These are phyloP conservation scores for Lagenaria siceraria DNA, from an alignment of 306 rosid species.

Conservation along the genomic window DNA sequence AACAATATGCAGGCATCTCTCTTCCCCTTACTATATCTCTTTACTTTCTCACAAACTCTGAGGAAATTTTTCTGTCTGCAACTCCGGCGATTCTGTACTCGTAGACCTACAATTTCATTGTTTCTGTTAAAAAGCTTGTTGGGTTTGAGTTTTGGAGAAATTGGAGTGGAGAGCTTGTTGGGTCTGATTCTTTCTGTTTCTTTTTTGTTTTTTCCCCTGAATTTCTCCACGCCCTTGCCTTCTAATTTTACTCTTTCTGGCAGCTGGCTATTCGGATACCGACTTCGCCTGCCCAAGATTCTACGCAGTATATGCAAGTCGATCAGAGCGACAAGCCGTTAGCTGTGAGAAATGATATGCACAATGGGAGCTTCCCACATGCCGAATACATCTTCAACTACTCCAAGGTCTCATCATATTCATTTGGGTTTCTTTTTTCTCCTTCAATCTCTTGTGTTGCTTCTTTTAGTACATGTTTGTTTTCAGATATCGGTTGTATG, in stretches of 20 bases:
- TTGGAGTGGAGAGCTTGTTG: background rate
- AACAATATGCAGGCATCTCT: conserved; percentile 7
- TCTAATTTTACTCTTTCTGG: background rate
- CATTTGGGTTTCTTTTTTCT: background rate
- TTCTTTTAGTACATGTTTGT: background rate
- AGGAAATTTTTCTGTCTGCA: background rate
- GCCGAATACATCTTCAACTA: conserved; percentile 40
- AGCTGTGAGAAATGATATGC: conserved; percentile 17
- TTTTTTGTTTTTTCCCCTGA: background rate
- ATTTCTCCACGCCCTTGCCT: background rate
- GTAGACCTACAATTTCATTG: background rate
- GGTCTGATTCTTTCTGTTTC: background rate
- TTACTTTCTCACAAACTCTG: background rate
- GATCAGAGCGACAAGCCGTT: conserved; percentile 27
- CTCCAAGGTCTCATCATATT: conserved; percentile 37
- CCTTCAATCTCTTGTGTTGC: background rate
- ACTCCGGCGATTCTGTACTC: background rate
- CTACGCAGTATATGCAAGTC: conserved; percentile 35
- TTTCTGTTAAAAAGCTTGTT: background rate
- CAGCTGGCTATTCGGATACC: conserved; percentile 8
- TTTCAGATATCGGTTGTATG: background rate
- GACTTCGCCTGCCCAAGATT: conserved; percentile 26
- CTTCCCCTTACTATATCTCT: background rate
- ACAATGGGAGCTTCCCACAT: conserved; percentile 34
- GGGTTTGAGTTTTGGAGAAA: background rate